Evolutionary conservation across 192 early-diverging fungal species (phyloP).

Genomic region (Geranomyces michiganensis): DNA sequence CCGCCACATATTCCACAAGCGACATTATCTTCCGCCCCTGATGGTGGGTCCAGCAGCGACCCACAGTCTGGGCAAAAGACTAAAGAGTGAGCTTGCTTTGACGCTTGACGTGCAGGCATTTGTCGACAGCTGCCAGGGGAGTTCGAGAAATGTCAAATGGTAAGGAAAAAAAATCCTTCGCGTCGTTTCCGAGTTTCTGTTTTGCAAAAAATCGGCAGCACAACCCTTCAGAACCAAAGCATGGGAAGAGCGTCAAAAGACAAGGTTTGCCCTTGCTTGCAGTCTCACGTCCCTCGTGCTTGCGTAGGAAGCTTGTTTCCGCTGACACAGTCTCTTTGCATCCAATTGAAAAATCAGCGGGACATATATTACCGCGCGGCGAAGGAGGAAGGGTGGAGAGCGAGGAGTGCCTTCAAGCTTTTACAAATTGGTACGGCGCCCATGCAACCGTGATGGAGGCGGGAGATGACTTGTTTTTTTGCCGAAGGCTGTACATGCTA

Average conservation of each 20-base stretch:
- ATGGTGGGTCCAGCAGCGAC: conserved; percentile 83
- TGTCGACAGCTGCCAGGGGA: too few relatives aligned
- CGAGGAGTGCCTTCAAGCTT: conserved; percentile 95
- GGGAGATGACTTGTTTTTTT: not conserved
- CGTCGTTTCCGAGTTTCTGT: too few relatives aligned
- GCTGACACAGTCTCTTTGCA: not conserved
- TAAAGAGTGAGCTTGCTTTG: conserved; percentile 53
- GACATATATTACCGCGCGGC: conserved; percentile 96
- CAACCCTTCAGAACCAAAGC: too few relatives aligned
- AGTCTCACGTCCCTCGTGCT: too few relatives aligned
- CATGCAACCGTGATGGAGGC: not conserved
- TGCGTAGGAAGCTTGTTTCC: too few relatives aligned
- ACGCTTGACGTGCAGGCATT: conserved; percentile 1
- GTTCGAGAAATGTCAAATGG: conserved; percentile 5
- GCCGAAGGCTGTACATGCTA: not conserved
- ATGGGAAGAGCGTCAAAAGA: conserved; percentile 89
- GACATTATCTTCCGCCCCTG: conserved; percentile 72
- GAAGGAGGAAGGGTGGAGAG: conserved; percentile 98
- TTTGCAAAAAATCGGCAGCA: too few relatives aligned
- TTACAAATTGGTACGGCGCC: conserved; percentile 74
- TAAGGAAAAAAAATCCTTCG: not conserved
- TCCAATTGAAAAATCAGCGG: conserved; percentile 53
- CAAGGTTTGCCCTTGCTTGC: conserved; percentile 48
- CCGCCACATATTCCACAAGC: conserved; percentile 81
- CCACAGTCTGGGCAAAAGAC: conserved; percentile 92